Conservation (phyloP, 1,284 basidiomycete genomes). For the Ustilago esculenta region DNA sequence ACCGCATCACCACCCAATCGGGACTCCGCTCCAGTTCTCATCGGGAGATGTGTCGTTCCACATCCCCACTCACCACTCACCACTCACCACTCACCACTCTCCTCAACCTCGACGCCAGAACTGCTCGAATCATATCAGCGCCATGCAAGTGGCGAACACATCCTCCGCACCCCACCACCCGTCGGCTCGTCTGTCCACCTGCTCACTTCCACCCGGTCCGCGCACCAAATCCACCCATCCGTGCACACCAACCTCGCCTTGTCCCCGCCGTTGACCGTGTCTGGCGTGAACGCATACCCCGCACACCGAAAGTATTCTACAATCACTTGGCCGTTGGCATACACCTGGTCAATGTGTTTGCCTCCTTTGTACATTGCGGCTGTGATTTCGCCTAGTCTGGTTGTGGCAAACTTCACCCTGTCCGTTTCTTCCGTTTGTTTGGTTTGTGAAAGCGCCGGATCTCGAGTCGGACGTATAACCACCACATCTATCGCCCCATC, state of each 20-base stretch:
- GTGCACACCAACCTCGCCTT: slow-evolving; percentile 28
- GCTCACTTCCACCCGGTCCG: background rate
- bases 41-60: too few species aligned
- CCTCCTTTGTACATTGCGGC: slow-evolving; percentile 59
- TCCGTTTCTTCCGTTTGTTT: too few species aligned
- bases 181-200: slow-evolving; percentile 8
- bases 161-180: background rate
- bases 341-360: slow-evolving; percentile 47
- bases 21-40: too few species aligned
- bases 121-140: background rate
- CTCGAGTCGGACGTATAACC: slow-evolving; percentile 80
- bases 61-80: too few species aligned
- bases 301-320: slow-evolving; percentile 83
- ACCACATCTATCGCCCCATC: slow-evolving; percentile 76
- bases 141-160: slow-evolving; percentile 5
- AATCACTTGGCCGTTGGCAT: slow-evolving; percentile 68
- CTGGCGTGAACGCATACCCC: slow-evolving; percentile 75
- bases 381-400: slow-evolving; percentile 34
- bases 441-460: slow-evolving; percentile 70
- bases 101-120: too few species aligned
- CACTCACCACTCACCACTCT: too few species aligned
- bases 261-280: background rate
- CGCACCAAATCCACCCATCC: slow-evolving; percentile 16
- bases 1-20: too few species aligned
- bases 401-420: slow-evolving; percentile 24